Evolutionary conservation across 371 early-diverging fungal genomes (phyloP).

Genomic region (Apophysomyces variabilis): DNA sequence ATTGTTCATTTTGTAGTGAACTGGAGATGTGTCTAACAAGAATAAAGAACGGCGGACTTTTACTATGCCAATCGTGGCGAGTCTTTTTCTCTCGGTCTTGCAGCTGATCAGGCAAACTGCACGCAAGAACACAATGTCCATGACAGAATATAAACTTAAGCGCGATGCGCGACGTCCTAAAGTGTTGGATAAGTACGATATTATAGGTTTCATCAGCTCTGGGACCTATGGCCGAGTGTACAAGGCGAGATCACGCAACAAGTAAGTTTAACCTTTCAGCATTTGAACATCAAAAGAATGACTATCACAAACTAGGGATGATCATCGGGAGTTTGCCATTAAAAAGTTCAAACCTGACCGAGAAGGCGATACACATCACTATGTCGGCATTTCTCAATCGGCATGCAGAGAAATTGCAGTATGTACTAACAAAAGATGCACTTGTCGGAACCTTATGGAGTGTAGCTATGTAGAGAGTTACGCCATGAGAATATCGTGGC

Average conservation of each 20-base stretch:
- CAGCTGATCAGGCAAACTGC: too few species aligned
- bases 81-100: too few species aligned
- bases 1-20: too few species aligned
- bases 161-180: constrained; percentile 66
- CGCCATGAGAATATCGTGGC: constrained; percentile 85
- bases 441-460: neutral
- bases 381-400: constrained; percentile 91
- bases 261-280: constrained; percentile 32
- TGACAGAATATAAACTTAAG: constrained; percentile 64
- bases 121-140: constrained; percentile 29
- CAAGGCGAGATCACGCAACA: constrained; percentile 80
- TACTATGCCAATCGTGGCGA: too few species aligned
- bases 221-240: constrained; percentile 96
- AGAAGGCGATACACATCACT: constrained; percentile 82
- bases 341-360: constrained; percentile 96
- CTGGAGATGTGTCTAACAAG: too few species aligned
- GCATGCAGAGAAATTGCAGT: constrained; percentile 93
- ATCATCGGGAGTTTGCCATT: constrained; percentile 77
- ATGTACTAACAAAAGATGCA: constrained; percentile 20
- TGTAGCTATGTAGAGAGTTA: constrained; percentile 86
- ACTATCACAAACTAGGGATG: constrained; percentile 43
- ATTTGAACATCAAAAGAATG: neutral
- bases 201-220: constrained; percentile 88
- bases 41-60: too few species aligned
- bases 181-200: constrained; percentile 79